Base-by-base conservation (phyloP, 805 yeast species). In the Yamadazyma tumulicola region DNA sequence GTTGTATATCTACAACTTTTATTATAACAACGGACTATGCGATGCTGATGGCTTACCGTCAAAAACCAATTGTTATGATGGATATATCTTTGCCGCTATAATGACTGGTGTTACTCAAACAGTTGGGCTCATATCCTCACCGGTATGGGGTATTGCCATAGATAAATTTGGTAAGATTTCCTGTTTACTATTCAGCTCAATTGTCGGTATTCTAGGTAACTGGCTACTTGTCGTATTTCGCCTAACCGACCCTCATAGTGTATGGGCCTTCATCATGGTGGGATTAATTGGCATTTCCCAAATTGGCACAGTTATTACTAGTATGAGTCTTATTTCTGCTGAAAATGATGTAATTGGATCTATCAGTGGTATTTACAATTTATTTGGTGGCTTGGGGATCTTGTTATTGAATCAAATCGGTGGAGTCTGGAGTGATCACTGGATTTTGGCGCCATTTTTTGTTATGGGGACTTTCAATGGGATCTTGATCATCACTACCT, bases 321-420 rank as follows among this genome's bases (percentile, higher is more conserved):
- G 86, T 20, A 75, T 81, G 78, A 75, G 85, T 6, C 61, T 81
- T 46, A 52, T 61, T 4, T 46, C 50, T 1, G 32, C 44, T 16
- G 51, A 44, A 9, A 44, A 46, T 24, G 54, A 51, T 28, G 47
- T 75, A 20, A 72, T 75, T 31, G 88, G 88, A n/a, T 67, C 83
- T 2, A 69, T 82, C 26, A 72, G 81, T 32, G 91, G 91, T 5
- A 74, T 79, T 9, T 79, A 77, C 51, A 72, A 81, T n/a, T 69
- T 82, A 35, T 62, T 72, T 43, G 88, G 87, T 12, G 85, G 85
- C 1, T 32, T 78, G 6, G 91, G 91, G 2, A 79, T 81, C 18
- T 57, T 82, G 37, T 34, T 78, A 1, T 58, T 81, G 19, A 72
- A 79, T 22, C 75, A 74, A 47, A 22, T 79, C 7, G 89, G 88